A percentile compares a stretch with the other conserved stretches of the same genome.
Conservation (phyloP, 768 basidiomycete genomes). For the Tephrocybe sp. region DNA sequence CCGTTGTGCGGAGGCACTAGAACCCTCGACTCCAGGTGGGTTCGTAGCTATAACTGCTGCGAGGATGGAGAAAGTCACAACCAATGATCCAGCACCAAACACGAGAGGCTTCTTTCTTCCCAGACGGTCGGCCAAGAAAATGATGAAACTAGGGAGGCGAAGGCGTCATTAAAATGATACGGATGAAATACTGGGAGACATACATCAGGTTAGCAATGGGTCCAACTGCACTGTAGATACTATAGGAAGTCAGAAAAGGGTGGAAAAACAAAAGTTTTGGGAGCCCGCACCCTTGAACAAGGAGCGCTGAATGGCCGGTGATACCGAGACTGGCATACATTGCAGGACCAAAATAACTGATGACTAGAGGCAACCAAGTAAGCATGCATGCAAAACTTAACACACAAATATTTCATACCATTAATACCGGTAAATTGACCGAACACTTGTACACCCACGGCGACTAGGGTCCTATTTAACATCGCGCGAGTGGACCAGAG, state of each 20-base stretch:
- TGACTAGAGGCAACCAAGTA: conserved; percentile 30
- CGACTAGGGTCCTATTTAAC: conserved; percentile 52
- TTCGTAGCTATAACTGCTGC: conserved; percentile 51
- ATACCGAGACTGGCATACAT: conserved; percentile 58
- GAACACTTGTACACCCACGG: conserved; percentile 57
- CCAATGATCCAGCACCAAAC: conserved; percentile 53
- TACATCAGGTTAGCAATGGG: conserved; percentile 53
- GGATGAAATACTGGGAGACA: conserved; percentile 11
- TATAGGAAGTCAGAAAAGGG: conserved; percentile 10
- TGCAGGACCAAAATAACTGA: conserved; percentile 59
- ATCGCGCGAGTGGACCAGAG: conserved; percentile 55
- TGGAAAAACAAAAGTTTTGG: background rate
- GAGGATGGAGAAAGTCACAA: conserved; percentile 49
- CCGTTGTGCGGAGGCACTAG: conserved; percentile 34
- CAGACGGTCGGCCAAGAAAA: conserved; percentile 53
- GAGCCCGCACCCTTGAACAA: conserved; percentile 47
- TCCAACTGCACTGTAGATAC: conserved; percentile 54
- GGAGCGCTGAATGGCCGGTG: conserved; percentile 40
- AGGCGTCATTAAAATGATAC: background rate
- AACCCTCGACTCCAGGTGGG: conserved; percentile 26
- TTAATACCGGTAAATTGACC: conserved; percentile 69
- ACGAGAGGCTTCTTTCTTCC: conserved; percentile 61
- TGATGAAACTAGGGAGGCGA: conserved; percentile 49
- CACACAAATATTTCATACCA: conserved; percentile 28
- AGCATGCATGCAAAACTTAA: background rate